Evolutionary conservation across 1,284 basidiomycete genomes (phyloP).

Genomic region (Leccinum pachyderme): DNA sequence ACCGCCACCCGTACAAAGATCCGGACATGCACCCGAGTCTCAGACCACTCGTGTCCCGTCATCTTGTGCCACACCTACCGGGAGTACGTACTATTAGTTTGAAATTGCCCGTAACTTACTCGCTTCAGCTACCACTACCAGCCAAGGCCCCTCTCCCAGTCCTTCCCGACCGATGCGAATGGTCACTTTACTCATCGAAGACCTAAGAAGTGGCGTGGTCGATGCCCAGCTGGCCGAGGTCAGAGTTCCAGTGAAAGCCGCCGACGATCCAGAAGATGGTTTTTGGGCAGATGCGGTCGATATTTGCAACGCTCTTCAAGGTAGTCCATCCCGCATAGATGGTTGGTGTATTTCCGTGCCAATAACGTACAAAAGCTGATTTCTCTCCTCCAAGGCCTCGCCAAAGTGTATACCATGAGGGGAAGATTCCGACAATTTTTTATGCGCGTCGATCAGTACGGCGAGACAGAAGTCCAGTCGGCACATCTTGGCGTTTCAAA

Average conservation of each 20-base stretch:
- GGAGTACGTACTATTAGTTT: conserved; percentile 11
- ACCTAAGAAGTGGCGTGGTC: conserved; percentile 47
- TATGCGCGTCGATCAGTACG: conserved; percentile 56
- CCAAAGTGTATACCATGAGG: conserved; percentile 64
- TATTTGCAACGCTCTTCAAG: conserved; percentile 56
- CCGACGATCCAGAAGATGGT: conserved; percentile 49
- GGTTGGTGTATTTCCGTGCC: conserved; percentile 38
- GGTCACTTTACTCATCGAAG: conserved; percentile 65
- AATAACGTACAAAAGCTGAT: conserved; percentile 6
- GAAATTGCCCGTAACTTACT: conserved; percentile 5
- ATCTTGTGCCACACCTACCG: neutral
- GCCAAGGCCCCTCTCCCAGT: conserved; percentile 9
- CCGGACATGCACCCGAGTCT: neutral
- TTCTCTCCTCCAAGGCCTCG: conserved; percentile 48
- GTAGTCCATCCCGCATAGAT: conserved; percentile 64
- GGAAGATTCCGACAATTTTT: conserved; percentile 71
- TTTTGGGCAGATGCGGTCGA: conserved; percentile 71
- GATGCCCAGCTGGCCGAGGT: conserved; percentile 67
- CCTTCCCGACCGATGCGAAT: conserved; percentile 35
- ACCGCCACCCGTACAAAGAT: neutral
- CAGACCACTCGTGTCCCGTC: conserved; percentile 1
- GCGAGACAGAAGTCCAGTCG: conserved; percentile 42
- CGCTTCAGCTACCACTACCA: conserved; percentile 7
- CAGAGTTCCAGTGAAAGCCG: conserved; percentile 48
- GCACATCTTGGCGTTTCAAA: conserved; percentile 47